Percentiles rank a stretch among this genome's conserved stretches.
Conservation (phyloP, 805 yeast genomes). For the Schwanniomyces polymorphus region DNA sequence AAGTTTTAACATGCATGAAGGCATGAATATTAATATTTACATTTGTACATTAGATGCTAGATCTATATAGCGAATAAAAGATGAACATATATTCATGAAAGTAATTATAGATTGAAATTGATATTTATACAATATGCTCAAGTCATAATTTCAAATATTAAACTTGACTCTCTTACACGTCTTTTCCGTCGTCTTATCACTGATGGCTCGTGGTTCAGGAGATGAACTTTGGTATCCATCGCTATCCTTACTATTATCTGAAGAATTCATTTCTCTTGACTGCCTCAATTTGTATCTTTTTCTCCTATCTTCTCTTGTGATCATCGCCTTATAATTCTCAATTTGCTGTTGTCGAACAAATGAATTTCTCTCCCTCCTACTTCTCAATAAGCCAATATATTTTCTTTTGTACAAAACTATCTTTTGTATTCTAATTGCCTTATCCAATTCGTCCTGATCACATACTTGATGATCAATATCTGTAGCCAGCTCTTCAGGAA, state of each 20-base stretch:
- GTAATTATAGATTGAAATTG: too few relatives aligned
- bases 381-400: too few relatives aligned
- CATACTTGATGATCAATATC: too few relatives aligned
- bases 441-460: too few relatives aligned
- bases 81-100: background rate
- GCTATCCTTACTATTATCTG: background rate
- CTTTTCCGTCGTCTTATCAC: background rate
- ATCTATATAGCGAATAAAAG: background rate
- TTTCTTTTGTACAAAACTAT: too few relatives aligned
- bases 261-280: background rate
- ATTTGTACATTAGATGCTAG: background rate
- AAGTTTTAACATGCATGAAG: background rate
- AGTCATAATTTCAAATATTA: background rate
- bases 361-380: slow-evolving; percentile 9
- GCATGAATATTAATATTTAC: background rate
- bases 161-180: background rate
- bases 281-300: slow-evolving; percentile 15
- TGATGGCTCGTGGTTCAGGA: too few relatives aligned
- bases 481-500: too few relatives aligned
- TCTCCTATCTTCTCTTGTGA: slow-evolving; percentile 28
- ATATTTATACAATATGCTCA: background rate
- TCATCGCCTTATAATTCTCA: slow-evolving; percentile 19
- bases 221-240: background rate
- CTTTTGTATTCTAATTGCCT: too few relatives aligned
- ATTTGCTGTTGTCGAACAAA: slow-evolving; percentile 21